A percentile compares a stretch with the other conserved stretches of the same genome.
Conservation (phyloP, 2,329 filamentous ascomycete species). For the Epichloe scottii region DNA sequence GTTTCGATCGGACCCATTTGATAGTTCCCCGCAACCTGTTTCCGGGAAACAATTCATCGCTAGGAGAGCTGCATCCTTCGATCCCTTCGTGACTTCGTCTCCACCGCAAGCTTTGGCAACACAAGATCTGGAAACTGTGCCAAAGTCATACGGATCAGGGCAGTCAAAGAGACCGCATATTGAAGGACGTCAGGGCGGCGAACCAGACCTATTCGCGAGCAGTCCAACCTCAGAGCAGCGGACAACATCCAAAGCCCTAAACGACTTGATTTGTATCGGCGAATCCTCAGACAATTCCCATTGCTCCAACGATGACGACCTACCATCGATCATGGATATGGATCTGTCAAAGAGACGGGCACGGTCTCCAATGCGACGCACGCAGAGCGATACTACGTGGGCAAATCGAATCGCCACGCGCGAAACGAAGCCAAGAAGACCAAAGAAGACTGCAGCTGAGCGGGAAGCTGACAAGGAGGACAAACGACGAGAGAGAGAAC, state of each 20-base stretch:
- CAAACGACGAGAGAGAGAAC: conserved; percentile 43
- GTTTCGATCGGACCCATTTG: conserved; percentile 21
- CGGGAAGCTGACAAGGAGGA: conserved; percentile 35
- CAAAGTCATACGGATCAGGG: neutral
- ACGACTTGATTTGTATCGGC: conserved; percentile 23
- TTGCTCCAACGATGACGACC: conserved; percentile 32
- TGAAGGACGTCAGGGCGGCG: neutral
- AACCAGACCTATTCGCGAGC: neutral
- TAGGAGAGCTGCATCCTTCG: conserved; percentile 8
- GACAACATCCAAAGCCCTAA: neutral
- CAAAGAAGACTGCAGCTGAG: conserved; percentile 13
- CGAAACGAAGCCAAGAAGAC: conserved; percentile 37
- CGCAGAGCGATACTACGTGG: conserved; percentile 19
- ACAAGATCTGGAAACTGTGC: neutral
- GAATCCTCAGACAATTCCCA: conserved; percentile 19
- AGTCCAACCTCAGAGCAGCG: neutral
- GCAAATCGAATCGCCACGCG: conserved; percentile 13
- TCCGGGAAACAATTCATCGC: neutral
- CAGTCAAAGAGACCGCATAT: neutral
- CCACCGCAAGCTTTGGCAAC: neutral
- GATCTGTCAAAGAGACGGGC: conserved; percentile 17
- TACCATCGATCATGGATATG: conserved; percentile 35
- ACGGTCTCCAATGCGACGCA: conserved; percentile 16
- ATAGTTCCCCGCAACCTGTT: conserved; percentile 17
- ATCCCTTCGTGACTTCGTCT: conserved; percentile 10